Conservation (phyloP, 306 rosid genomes). For the Astragalus membranaceus region DNA sequence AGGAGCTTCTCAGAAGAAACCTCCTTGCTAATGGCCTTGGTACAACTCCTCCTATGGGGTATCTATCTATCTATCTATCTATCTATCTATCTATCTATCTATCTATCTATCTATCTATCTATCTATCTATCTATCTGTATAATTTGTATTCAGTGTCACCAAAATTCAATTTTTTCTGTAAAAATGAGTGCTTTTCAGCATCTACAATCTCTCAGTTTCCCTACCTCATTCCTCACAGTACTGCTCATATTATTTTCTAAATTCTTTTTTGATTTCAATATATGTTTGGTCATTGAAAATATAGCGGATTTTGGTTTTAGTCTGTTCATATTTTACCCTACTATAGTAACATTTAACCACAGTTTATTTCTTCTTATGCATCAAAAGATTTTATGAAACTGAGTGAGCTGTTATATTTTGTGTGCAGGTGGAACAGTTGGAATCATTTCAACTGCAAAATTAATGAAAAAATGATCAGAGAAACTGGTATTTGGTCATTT, state of each 20-base stretch:
- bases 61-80: too few relatives aligned
- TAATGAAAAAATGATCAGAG: constrained; percentile 57
- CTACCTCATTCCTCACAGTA: too few relatives aligned
- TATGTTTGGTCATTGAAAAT: too few relatives aligned
- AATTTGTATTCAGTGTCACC: not conserved
- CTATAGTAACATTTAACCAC: not conserved
- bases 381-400: not conserved
- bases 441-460: constrained; percentile 73
- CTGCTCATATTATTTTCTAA: too few relatives aligned
- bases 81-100: too few relatives aligned
- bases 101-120: too few relatives aligned
- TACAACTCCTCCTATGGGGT: constrained; percentile 96
- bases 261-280: too few relatives aligned
- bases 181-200: not conserved
- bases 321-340: too few relatives aligned
- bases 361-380: not conserved
- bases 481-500: constrained; percentile 51
- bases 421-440: constrained; percentile 95
- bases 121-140: too few relatives aligned
- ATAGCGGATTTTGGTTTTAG: too few relatives aligned
- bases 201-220: too few relatives aligned
- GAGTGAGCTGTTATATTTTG: not conserved
- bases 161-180: not conserved
- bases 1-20: constrained; percentile 39
- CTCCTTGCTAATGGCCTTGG: constrained; percentile 81